These are phyloP conservation scores for Pseudotsuga menziesii DNA, from an alignment of 75 land plant species.

Conservation along the genomic window DNA sequence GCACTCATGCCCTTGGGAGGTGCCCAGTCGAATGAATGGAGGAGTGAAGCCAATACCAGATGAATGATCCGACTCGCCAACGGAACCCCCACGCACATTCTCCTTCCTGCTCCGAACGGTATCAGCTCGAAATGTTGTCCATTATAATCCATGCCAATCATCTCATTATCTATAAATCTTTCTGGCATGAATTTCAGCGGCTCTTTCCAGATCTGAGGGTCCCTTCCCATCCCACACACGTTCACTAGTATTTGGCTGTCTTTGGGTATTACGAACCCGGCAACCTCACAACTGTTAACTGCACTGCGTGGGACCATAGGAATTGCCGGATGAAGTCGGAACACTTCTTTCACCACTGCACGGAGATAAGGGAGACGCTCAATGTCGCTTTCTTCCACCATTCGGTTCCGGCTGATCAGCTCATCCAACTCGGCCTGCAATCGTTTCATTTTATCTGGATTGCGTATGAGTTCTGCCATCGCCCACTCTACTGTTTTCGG, in stretches of 20 bases:
- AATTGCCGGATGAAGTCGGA: too few relatives aligned
- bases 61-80: constrained; percentile 32
- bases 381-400: too few relatives aligned
- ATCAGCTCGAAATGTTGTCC: constrained; percentile 57
- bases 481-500: too few relatives aligned
- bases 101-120: constrained; percentile 55
- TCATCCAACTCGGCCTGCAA: too few relatives aligned
- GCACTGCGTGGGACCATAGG: too few relatives aligned
- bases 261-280: constrained; percentile 48
- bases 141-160: constrained; percentile 18
- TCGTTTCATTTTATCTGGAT: too few relatives aligned
- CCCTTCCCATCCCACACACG: constrained; percentile 62
- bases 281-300: constrained; percentile 38
- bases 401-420: too few relatives aligned
- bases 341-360: too few relatives aligned
- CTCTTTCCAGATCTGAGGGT: constrained; percentile 50
- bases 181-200: constrained; percentile 61
- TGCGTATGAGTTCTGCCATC: too few relatives aligned
- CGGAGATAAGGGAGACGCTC: too few relatives aligned
- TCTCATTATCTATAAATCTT: constrained; percentile 34
- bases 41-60: constrained; percentile 25
- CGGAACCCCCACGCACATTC: constrained; percentile 43
- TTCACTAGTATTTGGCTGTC: constrained; percentile 55
- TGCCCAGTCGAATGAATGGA: constrained; percentile 61
- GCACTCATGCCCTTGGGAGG: too few relatives aligned